Base-by-base conservation (phyloP, 495 filamentous ascomycete species). In the Penicillium subrubescens region DNA sequence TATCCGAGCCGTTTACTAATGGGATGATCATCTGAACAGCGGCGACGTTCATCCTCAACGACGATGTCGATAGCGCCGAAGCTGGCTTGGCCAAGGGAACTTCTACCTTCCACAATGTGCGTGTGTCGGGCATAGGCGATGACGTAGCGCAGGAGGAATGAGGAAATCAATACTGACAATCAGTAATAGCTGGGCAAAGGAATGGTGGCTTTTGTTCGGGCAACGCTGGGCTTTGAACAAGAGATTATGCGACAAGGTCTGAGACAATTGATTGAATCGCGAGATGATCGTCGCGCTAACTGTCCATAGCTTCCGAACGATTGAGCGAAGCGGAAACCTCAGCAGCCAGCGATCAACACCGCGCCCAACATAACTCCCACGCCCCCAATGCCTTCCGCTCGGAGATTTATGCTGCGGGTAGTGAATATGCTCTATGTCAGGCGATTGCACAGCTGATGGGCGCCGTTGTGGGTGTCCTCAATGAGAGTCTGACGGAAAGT, bases 1-100 rank as follows among this genome's bases (percentile, higher is more conserved):
- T n/a, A 25, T n/a, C 14, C 25, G 35, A 21, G 53, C 29, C 19
- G 53, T 17, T 37, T 23, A 15, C 19, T 56, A 52, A 52, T 31
- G 2, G 4, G 14, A 15, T 6, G 10, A 15, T 11, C n/a, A 1
- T 23, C 12, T 55, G 15, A 61, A 60, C 37, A 85, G 85, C 84
- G 50, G 79, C 77, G 43, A 85, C 77, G 62, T 75, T 89, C 35
- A 94, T 99, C 70, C 92, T 99, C 82, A 91, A 95, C 72, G 95
- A 99, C 77, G 94, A 97, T 77, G 90, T 98, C 60, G 91, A 92
- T 46, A 88, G 86, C 34, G 95, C 95, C 2, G 94, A 97, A 75
- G 83, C 79, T 63, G 86, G 84, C 39, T 82, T 98, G 19, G 84
- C 84, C 33, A 83, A 87, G 67, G 88, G 90, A 19, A 78, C 83